Evolutionary conservation across 768 basidiomycete species (phyloP).

Genomic region (Holtermanniella nyarrowii): DNA sequence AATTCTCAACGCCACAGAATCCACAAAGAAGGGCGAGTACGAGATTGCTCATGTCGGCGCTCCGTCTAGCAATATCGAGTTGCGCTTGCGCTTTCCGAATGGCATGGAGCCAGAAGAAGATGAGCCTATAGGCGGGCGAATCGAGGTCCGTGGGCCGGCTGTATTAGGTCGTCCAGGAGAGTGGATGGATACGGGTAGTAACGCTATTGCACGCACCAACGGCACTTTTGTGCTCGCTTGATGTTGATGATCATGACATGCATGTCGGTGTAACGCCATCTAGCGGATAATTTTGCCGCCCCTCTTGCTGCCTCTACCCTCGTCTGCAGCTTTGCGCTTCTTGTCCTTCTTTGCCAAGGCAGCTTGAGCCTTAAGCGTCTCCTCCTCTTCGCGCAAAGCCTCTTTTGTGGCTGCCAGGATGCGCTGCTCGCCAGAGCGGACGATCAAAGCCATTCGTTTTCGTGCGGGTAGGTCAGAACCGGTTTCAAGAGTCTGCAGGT

Average conservation of each 20-base stretch:
- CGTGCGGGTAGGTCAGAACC: background rate
- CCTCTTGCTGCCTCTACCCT: background rate
- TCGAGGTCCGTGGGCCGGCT: slow-evolving; percentile 59
- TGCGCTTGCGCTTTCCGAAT: slow-evolving; percentile 60
- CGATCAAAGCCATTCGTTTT: background rate
- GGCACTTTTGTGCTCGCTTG: slow-evolving; percentile 49
- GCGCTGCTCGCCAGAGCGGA: background rate
- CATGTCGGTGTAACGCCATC: background rate
- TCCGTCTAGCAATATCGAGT: slow-evolving; percentile 76
- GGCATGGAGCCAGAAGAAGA: slow-evolving; percentile 34
- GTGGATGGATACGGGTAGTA: slow-evolving; percentile 47
- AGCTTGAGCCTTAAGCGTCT: background rate
- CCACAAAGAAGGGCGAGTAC: background rate
- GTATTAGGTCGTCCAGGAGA: slow-evolving; percentile 51
- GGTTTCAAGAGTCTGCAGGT: background rate
- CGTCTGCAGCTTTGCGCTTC: background rate
- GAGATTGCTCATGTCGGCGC: slow-evolving; percentile 54
- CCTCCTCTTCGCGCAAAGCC: background rate
- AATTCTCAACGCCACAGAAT: slow-evolving; percentile 32
- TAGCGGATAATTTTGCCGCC: background rate
- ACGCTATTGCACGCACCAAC: slow-evolving; percentile 53
- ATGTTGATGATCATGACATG: background rate
- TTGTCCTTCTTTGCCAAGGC: background rate
- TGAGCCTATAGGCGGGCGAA: slow-evolving; percentile 15
- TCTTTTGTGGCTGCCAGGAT: background rate